Evolutionary conservation across 2,329 filamentous ascomycete genomes (phyloP).

Genomic region (Fusarium globosum): DNA sequence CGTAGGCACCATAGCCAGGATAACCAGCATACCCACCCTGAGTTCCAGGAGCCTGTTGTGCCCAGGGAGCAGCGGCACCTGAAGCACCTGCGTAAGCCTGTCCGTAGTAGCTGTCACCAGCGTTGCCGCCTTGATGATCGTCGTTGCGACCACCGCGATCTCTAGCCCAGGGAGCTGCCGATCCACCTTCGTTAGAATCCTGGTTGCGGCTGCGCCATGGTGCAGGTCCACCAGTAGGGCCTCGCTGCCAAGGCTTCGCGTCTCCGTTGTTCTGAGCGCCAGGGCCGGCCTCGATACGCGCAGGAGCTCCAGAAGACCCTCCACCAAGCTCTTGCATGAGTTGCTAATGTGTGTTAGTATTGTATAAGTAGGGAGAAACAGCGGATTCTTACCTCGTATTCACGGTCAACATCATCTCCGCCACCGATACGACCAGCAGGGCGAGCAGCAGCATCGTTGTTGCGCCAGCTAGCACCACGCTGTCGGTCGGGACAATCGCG

Average conservation of each 20-base stretch:
- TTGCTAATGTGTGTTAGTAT: constrained; percentile 70
- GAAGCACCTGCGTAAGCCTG: constrained; percentile 46
- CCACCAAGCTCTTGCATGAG: constrained; percentile 98
- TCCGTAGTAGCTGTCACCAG: constrained; percentile 47
- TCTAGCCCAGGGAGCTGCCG: constrained; percentile 70
- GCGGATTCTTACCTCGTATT: constrained; percentile 81
- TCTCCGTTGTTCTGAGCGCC: constrained; percentile 67
- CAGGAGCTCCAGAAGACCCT: constrained; percentile 68
- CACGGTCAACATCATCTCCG: constrained; percentile 88
- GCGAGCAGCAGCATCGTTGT: constrained; percentile 69
- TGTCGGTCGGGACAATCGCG: constrained; percentile 96
- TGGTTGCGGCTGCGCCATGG: constrained; percentile 76
- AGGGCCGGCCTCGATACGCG: constrained; percentile 88
- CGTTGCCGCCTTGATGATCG: constrained; percentile 49
- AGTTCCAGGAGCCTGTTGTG: constrained; percentile 64
- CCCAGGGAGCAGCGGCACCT: constrained; percentile 60
- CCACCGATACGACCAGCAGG: constrained; percentile 75
- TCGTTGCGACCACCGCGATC: constrained; percentile 66
- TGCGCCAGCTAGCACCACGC: constrained; percentile 91
- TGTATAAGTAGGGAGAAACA: background rate
- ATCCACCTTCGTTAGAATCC: constrained; percentile 61
- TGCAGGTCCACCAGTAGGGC: constrained; percentile 83
- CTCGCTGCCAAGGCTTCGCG: constrained; percentile 88
- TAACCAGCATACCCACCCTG: constrained; percentile 68
- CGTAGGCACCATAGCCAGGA: constrained; percentile 60